phyloP scores from a whole-genome alignment of 352 stramenopile genomes.

The Pelagophyceae sp. region DNA sequence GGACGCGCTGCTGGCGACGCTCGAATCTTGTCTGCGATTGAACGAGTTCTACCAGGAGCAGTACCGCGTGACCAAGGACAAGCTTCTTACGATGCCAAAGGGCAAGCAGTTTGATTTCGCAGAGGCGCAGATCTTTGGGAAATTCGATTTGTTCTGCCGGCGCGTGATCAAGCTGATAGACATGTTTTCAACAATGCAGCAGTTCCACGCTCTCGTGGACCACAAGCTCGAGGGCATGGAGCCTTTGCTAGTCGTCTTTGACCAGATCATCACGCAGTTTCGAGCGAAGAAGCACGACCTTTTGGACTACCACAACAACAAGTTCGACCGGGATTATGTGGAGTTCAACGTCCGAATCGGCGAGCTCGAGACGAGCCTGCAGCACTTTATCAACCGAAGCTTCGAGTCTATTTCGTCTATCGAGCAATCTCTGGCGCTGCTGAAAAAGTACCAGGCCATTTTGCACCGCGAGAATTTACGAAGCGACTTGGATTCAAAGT shows the following conservation, averaged over 20 bases:
- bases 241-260: slow-evolving; percentile 58
- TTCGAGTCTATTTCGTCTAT: slow-evolving; percentile 77
- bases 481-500: slow-evolving; percentile 70
- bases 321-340: slow-evolving; percentile 75
- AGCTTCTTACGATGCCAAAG: slow-evolving; percentile 70
- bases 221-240: slow-evolving; percentile 82
- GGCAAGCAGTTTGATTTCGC: slow-evolving; percentile 78
- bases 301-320: slow-evolving; percentile 73
- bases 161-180: slow-evolving; percentile 76
- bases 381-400: slow-evolving; percentile 77
- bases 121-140: slow-evolving; percentile 76
- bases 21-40: slow-evolving; percentile 67
- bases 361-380: slow-evolving; percentile 66
- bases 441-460: slow-evolving; percentile 74
- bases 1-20: slow-evolving; percentile 49
- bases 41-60: slow-evolving; percentile 80
- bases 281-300: slow-evolving; percentile 64
- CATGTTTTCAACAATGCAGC: slow-evolving; percentile 78
- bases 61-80: slow-evolving; percentile 73
- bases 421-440: slow-evolving; percentile 63
- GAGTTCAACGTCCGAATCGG: slow-evolving; percentile 78
- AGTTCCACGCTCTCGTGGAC: slow-evolving; percentile 71
- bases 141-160: slow-evolving; percentile 76
- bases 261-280: slow-evolving; percentile 68
- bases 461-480: slow-evolving; percentile 67